Base-by-base conservation (phyloP, 192 early-diverging fungal genomes). In the Podila clonocystis region DNA sequence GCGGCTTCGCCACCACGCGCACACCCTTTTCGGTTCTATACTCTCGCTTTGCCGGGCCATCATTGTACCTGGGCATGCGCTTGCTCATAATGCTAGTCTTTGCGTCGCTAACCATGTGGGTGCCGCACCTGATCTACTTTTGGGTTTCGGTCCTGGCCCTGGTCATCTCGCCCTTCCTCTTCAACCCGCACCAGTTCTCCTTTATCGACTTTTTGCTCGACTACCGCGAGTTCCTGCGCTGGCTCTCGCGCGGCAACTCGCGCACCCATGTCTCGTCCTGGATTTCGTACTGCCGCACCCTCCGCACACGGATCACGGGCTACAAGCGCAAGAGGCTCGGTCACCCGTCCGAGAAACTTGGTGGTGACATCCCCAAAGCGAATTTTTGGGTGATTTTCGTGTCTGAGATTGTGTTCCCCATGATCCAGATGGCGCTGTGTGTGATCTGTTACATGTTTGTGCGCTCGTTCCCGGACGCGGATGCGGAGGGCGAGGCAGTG, bases 131-230 rank as follows among this genome's bases (percentile, higher is more conserved):
- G 68, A 76, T 91, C 49, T 96, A 94, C 80, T 93, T 96, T 65
- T 95, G 94, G 94, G 87, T 95, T 29, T 93, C 91, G 29, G 92
- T 92, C 50, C 73, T 92, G 31, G 92, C 94, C 9, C 75, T 96
- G 49, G 79, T 91, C 58, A 85, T 96, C 57, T 92, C 95, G 58
- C 94, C 95, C 3, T 96, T 95, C 75, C 62, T 96, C 48, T 96
- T 94, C 82, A 96, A 96, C 66, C 94, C 93, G n/a, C 94, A 95
- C 70, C 95, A 96, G 82, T 95, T 96, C 62, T 85, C 90, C n/a
- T 85, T 95, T 63, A 85, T 85, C 0, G 92, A 93, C 72, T 95
- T 95, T 74, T 85, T 95, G 72, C 66, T 91, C 9, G 95, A 96
- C 73, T 96, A 94, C 75, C 89, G 87, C 50, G 92, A 93, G 74